Evolutionary conservation across 2,329 filamentous ascomycete genomes (phyloP).

Genomic region (Anthostomella pinea): DNA sequence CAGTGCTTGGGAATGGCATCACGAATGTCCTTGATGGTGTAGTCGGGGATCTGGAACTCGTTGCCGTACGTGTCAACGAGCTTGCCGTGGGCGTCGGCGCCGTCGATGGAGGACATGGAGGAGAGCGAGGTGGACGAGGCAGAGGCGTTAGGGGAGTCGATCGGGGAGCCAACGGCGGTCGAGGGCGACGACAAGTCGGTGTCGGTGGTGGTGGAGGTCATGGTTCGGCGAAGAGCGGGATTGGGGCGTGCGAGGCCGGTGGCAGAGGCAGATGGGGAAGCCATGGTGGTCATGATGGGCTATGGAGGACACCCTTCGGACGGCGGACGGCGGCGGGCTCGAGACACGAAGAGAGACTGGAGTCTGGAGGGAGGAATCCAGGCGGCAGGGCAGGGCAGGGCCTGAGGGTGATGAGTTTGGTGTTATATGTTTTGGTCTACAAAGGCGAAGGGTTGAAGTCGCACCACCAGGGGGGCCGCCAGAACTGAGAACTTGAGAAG

Average conservation of each 20-base stretch:
- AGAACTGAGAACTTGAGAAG: no score
- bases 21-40: conserved; percentile 95
- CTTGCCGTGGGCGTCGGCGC: conserved; percentile 50
- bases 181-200: conserved; percentile 50
- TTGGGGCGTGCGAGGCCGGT: conserved; percentile 42
- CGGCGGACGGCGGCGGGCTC: no score
- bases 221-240: conserved; percentile 47
- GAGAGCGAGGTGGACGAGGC: conserved; percentile 90
- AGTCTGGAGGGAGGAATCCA: no score
- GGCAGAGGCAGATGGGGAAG: conserved; percentile 42
- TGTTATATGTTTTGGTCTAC: no score
- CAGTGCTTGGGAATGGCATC: conserved; percentile 98
- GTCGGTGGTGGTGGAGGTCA: conserved; percentile 39
- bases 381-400: no score
- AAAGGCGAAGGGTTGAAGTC: no score
- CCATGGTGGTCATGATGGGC: conserved; percentile 45
- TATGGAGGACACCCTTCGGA: no score
- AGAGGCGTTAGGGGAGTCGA: conserved; percentile 58
- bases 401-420: no score
- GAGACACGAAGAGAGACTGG: no score
- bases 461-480: no score
- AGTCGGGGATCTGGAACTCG: conserved; percentile 89
- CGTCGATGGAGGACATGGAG: conserved; percentile 71
- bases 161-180: conserved; percentile 56
- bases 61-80: conserved; percentile 93